A percentile compares a stretch with the other conserved stretches of the same genome.
Evolutionary conservation across 106 monocot genomes (phyloP).

Genomic region (Dendrobium chrysotoxum): DNA sequence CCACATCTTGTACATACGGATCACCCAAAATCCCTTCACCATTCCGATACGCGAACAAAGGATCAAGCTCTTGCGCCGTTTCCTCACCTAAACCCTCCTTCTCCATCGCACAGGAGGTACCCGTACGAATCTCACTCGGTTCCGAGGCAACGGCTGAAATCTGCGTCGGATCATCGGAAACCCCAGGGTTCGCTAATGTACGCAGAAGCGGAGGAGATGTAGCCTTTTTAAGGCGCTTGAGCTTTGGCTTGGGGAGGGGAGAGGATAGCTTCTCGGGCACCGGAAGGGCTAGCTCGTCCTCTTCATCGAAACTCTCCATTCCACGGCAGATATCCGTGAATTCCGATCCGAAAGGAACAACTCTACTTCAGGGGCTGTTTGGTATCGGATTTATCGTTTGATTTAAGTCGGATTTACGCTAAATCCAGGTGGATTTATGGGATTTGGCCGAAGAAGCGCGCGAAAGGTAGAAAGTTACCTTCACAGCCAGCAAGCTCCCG

Average conservation of each 20-base stretch:
- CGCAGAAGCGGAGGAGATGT: background rate
- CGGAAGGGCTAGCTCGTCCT: constrained; percentile 15
- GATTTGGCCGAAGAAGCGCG: too few relatives aligned
- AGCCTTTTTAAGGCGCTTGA: constrained; percentile 43
- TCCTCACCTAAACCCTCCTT: constrained; percentile 2
- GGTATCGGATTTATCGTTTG: too few relatives aligned
- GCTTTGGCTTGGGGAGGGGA: constrained; percentile 22
- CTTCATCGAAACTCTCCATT: constrained; percentile 28
- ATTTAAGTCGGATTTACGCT: too few relatives aligned
- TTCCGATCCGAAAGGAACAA: too few relatives aligned
- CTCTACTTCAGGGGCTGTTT: too few relatives aligned
- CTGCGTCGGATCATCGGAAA: constrained; percentile 2
- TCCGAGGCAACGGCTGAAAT: background rate
- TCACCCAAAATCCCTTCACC: background rate
- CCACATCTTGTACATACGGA: background rate
- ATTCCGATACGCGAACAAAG: constrained; percentile 34
- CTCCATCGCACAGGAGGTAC: background rate
- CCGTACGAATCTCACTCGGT: background rate
- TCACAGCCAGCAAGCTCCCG: too few relatives aligned
- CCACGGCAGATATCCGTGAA: too few relatives aligned
- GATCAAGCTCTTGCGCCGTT: constrained; percentile 49
- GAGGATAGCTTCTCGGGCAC: constrained; percentile 16
- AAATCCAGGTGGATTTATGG: too few relatives aligned
- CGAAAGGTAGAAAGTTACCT: too few relatives aligned
- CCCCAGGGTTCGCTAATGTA: background rate